Conservation (phyloP, 768 basidiomycete genomes). For the Psilocybe cyanescens region DNA sequence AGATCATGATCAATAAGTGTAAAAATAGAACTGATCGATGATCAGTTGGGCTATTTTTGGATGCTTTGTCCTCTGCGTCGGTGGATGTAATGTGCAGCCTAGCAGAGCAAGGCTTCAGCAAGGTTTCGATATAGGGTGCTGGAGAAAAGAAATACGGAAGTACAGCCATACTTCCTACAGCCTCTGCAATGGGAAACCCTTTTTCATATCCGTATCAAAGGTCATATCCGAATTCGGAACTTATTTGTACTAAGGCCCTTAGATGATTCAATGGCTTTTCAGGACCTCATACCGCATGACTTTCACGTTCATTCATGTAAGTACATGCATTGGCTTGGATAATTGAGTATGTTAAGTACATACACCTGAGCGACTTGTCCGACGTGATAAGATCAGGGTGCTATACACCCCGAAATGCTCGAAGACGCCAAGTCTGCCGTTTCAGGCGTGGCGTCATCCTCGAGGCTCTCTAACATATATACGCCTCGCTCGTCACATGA, state of each 20-base stretch:
- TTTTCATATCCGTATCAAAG: no score
- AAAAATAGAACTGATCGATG: conserved; percentile 2
- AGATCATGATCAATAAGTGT: not conserved
- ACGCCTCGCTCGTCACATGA: not conserved
- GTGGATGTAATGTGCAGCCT: no score
- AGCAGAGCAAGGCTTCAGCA: not conserved
- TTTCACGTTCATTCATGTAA: no score
- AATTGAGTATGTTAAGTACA: not conserved
- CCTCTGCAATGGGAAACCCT: not conserved
- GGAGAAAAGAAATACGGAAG: not conserved
- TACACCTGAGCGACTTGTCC: not conserved
- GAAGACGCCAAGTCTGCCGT: not conserved
- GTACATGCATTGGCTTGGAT: no score
- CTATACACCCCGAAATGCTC: not conserved
- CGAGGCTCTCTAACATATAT: not conserved
- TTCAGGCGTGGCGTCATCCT: not conserved
- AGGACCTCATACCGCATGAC: no score
- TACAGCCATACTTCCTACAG: not conserved
- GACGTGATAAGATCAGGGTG: not conserved
- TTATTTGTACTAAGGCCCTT: no score
- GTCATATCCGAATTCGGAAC: no score
- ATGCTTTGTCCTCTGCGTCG: not conserved
- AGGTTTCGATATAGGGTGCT: not conserved
- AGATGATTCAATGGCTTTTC: no score
- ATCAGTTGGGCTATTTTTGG: not conserved